Conservation (phyloP, 768 basidiomycete genomes). For the Pleurotus giganteus region DNA sequence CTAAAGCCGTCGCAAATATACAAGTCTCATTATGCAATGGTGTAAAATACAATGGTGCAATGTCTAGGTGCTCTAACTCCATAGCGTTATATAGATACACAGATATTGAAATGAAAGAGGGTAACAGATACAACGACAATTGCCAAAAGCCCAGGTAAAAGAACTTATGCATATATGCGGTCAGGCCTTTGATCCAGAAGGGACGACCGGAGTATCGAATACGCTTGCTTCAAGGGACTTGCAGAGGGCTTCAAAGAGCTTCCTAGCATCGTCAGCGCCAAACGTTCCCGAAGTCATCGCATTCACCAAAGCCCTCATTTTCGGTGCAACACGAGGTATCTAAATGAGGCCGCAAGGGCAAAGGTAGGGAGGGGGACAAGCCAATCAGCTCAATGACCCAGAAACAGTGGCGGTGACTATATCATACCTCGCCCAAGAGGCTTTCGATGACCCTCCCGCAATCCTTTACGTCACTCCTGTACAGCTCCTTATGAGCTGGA, state of each 20-base stretch:
- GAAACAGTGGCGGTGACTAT: constrained; percentile 11
- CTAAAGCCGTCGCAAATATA: not conserved
- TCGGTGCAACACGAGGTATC: constrained; percentile 38
- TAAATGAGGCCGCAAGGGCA: constrained; percentile 14
- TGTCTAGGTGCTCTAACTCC: not conserved
- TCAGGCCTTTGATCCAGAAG: too few species aligned
- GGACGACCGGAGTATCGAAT: too few species aligned
- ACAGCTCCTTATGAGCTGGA: constrained; percentile 16
- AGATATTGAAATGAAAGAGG: too few species aligned
- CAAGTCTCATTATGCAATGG: not conserved
- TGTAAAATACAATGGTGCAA: not conserved
- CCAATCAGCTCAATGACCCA: not conserved
- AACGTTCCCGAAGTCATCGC: constrained; percentile 47
- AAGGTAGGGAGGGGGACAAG: not conserved
- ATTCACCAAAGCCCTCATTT: constrained; percentile 41
- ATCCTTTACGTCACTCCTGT: constrained; percentile 36
- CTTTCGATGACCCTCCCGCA: constrained; percentile 36
- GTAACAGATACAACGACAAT: too few species aligned
- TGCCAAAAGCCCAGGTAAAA: too few species aligned
- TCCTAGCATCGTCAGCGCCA: constrained; percentile 45
- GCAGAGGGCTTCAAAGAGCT: constrained; percentile 48
- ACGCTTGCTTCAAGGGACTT: constrained; percentile 39
- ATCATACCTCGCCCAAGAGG: constrained; percentile 28
- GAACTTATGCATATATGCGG: too few species aligned
- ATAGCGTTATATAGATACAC: too few species aligned